Evolutionary conservation across 495 filamentous ascomycete species (phyloP).

Genomic region (Polyplosphaeria fusca): DNA sequence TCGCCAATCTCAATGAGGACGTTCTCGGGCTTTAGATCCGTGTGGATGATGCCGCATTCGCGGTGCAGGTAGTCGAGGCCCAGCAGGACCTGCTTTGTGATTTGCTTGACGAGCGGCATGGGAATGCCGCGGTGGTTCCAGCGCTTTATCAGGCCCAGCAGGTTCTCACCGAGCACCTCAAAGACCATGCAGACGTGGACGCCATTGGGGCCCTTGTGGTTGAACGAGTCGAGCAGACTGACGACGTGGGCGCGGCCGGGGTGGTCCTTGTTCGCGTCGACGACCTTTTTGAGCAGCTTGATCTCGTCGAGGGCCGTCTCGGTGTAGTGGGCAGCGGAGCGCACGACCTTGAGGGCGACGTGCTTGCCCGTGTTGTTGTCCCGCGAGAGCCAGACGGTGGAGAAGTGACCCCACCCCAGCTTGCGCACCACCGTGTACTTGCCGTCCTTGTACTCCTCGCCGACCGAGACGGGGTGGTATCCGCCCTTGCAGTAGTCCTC

Average conservation of each 20-base stretch:
- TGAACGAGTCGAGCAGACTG: constrained; percentile 92
- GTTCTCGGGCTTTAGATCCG: constrained; percentile 96
- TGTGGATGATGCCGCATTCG: constrained; percentile 99
- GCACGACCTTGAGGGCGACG: constrained; percentile 95
- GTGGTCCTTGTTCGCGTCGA: constrained; percentile 79
- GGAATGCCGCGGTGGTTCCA: constrained; percentile 98
- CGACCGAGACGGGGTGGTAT: constrained; percentile 90
- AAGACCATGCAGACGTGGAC: constrained; percentile 99
- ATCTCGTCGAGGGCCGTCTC: constrained; percentile 99
- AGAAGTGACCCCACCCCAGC: constrained; percentile 98
- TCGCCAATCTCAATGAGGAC: constrained; percentile 99
- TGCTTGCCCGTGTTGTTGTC: constrained; percentile 91
- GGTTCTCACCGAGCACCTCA: constrained; percentile 93
- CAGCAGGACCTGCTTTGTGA: constrained; percentile 95
- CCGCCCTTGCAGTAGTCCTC: constrained; percentile 99
- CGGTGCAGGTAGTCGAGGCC: constrained; percentile 94
- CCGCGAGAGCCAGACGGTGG: constrained; percentile 93
- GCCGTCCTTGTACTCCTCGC: constrained; percentile 96
- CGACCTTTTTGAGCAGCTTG: constrained; percentile 94
- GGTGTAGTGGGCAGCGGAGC: constrained; percentile 96
- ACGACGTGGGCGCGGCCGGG: constrained; percentile 93
- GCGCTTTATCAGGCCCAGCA: constrained; percentile 92
- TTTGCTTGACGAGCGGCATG: constrained; percentile 94
- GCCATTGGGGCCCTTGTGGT: constrained; percentile 95
- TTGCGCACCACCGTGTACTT: constrained; percentile 96